Base-by-base conservation (phyloP, 768 basidiomycete genomes). In the Russula abietina region DNA sequence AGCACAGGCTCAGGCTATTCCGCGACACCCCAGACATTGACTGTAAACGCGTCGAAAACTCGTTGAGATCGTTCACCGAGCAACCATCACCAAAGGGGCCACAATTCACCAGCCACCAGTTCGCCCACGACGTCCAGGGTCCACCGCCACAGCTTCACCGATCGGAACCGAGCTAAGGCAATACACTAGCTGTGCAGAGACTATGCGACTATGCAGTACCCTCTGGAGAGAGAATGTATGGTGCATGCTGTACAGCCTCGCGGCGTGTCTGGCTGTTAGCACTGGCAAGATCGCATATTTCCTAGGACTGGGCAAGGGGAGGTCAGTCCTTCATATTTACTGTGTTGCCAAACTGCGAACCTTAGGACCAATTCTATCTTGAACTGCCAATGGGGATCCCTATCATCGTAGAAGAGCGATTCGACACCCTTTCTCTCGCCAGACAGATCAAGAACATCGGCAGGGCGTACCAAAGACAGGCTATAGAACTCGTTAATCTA, bases 401-500 rank as follows among this genome's bases (percentile, higher is more conserved):
- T 2, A 11, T 51, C 30, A 39, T 17, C 26, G 4, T 32, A 43
- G 48, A 32, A 56, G 55, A 62, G 33, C 41, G 38, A 14, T 38
- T 62, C 33, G 55, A 57, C 33, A 32, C 41, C 32, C 19, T 49
- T 28, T 52, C 39, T 22, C 43, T 65, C 24, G 28, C 45, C 6
- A 57, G n/a, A 45, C 49, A 59, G 7, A 58, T 46, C 36, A 63
- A 46, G 57, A 63, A 58, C 19, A 39, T 63, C 22, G 62, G 62
- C 51, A 46, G 51, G 24, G 56, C 51, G 7, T 58, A 62, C 33
- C 39, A 51, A 51, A 53, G 36, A 33, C 56, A 57, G 7, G 50
- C 61, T 12, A 16, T 46, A 41, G 56, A 62, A 12, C n/a, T 62
- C 17, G 53, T 61, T 8, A 45, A 41, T 19, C n/a, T 57, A 11